Evolutionary conservation across 345 rosid genomes (phyloP).

Genomic region (Combretum micranthum): DNA sequence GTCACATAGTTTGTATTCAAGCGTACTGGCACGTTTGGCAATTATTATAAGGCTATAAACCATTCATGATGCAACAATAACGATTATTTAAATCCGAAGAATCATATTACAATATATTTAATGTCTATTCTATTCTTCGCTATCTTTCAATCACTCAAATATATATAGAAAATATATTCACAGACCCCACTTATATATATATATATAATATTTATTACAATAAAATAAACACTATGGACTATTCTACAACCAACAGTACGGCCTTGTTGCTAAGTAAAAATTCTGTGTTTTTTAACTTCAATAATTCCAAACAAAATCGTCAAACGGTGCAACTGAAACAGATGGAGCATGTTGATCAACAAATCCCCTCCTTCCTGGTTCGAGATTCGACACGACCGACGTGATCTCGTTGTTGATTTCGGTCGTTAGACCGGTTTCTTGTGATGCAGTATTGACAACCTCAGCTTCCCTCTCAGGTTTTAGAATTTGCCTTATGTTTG

Average conservation of each 20-base stretch:
- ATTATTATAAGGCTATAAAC: background rate
- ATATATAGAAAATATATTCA: slow-evolving; percentile 25
- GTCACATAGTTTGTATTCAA: slow-evolving; percentile 20
- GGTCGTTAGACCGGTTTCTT: slow-evolving; percentile 41
- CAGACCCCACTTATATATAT: slow-evolving; percentile 18
- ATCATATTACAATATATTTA: slow-evolving; percentile 8
- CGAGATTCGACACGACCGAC: slow-evolving; percentile 38
- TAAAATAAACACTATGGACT: background rate
- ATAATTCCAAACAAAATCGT: slow-evolving; percentile 60
- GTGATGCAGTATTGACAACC: slow-evolving; percentile 38
- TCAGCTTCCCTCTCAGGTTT: slow-evolving; percentile 20
- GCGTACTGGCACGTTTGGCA: slow-evolving; percentile 3
- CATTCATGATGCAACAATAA: background rate
- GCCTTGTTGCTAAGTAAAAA: background rate
- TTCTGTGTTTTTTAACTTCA: slow-evolving; percentile 15
- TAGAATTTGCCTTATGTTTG: slow-evolving; percentile 24
- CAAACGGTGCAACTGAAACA: slow-evolving; percentile 29
- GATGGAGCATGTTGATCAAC: slow-evolving; percentile 47
- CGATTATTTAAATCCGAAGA: background rate
- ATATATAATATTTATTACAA: background rate
- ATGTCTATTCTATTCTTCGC: slow-evolving; percentile 11
- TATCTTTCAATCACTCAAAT: slow-evolving; percentile 10
- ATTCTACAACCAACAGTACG: background rate
- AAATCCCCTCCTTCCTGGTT: slow-evolving; percentile 32
- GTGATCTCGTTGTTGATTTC: slow-evolving; percentile 56